Evolutionary conservation across 2,329 filamentous ascomycete genomes (phyloP), one percentile per base, ranked within the genome.

Genomic region (Aureobasidium namibiae): DNA sequence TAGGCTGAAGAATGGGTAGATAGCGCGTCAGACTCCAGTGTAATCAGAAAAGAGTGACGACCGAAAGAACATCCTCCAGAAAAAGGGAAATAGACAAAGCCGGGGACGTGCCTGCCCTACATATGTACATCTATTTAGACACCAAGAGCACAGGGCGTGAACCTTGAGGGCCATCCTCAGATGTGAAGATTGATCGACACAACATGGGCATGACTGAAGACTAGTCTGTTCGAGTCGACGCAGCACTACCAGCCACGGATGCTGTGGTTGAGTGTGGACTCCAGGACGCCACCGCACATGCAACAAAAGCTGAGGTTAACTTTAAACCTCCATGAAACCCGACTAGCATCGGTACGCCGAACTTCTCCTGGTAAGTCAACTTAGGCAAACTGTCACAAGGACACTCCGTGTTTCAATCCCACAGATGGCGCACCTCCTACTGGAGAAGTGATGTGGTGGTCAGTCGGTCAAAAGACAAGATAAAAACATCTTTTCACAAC

Each of bases 281-380:
- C 14, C 23, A 16, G 14, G n/a, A 23, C 48, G 48, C 48, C 48
- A 26, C 33, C 24, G 14, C 3, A 29, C n/a, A 8, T 18, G 33
- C 18, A n/a, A n/a, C n/a, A n/a, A 38, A 39, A 14, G 42, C 6
- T 52, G 14, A 52, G 48, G 33, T 42, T 54, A 54, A 54, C 36
- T 41, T 11, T 54, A 42, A 42, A 54, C 23, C n/a, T 33, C 39
- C 38, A 31, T 54, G 50, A 54, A 54, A 54, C 50, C 23, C 33
- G 13, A 10, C 38, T 54, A 54, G 50, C 16, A 39, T 54, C 50
- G 50, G 50, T n/a, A 26, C 26, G 14, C 9, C 10, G 16, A 42
- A 21, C 50, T 38, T 21, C 24, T 16, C 14, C 26, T 42, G 6
- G 50, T 42, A 42, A n/a, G 24, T 14, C 24, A 23, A 10, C 24